Base-by-base conservation (phyloP, 768 basidiomycete genomes). In the Suillus plorans region DNA sequence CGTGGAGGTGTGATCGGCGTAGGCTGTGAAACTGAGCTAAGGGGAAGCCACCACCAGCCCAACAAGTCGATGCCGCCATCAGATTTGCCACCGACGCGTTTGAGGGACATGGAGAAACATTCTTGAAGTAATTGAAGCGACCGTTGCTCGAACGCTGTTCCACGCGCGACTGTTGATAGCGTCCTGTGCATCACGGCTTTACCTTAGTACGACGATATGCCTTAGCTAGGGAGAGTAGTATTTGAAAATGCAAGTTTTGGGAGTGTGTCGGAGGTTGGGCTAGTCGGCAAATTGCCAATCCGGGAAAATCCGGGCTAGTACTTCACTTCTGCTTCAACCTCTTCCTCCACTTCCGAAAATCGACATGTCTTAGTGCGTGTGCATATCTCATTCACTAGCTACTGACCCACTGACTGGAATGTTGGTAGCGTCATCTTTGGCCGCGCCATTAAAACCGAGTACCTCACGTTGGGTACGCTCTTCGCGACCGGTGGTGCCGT, bases 31-130 rank as follows among this genome's bases (percentile, higher is more conserved):
- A 57, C 8, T 13, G 67, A 60, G 42, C 3, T 50, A 4, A 68
- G 56, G 34, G 91, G 94, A 5, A 97, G 78, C 89, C 89, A 94
- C 95, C 95, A 97, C 93, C 94, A 96, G 18, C 95, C 95, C 61
- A 89, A 74, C 25, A 97, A 80, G 76, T 97, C 95, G 50, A 97
- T 80, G 0, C 95, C 95, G 5, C 95, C 94, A 73, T 97, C 95
- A n/a, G 86, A 83, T 70, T 83, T 87, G n/a, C 95, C 94, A 5
- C 95, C 95, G 18, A 95, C 87, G 60, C 87, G 86, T 55, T 77
- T 81, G 5, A 96, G 81, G 2, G 88, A 82, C 95, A 97, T 97
- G 42, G 90, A 92, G 58, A 96, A 78, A 55, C 85, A 75, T 3
- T 83, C 74, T 44, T 86, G 85, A 5, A 95, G 82, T 6, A 93